Conservation (phyloP, 2,329 filamentous ascomycete species). For the Fusarium sp. region DNA sequence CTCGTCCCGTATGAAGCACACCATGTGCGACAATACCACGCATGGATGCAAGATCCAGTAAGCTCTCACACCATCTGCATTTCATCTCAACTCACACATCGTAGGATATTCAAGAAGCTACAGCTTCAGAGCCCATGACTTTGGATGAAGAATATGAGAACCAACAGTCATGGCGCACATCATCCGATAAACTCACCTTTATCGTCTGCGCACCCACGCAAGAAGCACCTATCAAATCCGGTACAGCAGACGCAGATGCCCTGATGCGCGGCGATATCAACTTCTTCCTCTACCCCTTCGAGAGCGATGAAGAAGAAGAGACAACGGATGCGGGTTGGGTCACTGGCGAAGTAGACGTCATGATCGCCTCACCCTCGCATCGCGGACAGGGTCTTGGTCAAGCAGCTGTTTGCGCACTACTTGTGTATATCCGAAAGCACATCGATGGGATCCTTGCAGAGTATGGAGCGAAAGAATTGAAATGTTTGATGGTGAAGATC, state of each 20-base stretch:
- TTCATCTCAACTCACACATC: not conserved
- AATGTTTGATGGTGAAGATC: conserved; percentile 66
- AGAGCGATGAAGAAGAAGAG: conserved; percentile 60
- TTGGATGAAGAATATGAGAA: conserved; percentile 88
- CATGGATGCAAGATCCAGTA: conserved; percentile 90
- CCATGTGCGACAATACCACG: conserved; percentile 86
- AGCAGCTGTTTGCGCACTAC: conserved; percentile 72
- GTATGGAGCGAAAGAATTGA: conserved; percentile 48
- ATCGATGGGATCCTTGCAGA: conserved; percentile 63
- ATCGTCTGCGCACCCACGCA: conserved; percentile 74
- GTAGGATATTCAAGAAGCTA: conserved; percentile 81
- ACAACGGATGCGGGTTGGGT: conserved; percentile 37
- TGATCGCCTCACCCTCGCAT: conserved; percentile 74
- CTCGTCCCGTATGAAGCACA: conserved; percentile 85
- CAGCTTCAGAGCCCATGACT: conserved; percentile 85
- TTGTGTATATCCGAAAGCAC: conserved; percentile 73
- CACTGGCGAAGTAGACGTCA: conserved; percentile 84
- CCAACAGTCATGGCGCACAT: conserved; percentile 86
- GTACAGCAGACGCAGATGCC: conserved; percentile 63
- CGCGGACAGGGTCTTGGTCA: conserved; percentile 73
- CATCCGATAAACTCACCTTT: conserved; percentile 90
- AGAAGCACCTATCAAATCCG: conserved; percentile 44
- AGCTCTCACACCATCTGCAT: conserved; percentile 22
- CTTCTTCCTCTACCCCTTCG: conserved; percentile 76
- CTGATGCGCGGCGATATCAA: conserved; percentile 81